Base-by-base conservation (phyloP, 2,329 filamentous ascomycete genomes). In the Stenocarpella maydis region DNA sequence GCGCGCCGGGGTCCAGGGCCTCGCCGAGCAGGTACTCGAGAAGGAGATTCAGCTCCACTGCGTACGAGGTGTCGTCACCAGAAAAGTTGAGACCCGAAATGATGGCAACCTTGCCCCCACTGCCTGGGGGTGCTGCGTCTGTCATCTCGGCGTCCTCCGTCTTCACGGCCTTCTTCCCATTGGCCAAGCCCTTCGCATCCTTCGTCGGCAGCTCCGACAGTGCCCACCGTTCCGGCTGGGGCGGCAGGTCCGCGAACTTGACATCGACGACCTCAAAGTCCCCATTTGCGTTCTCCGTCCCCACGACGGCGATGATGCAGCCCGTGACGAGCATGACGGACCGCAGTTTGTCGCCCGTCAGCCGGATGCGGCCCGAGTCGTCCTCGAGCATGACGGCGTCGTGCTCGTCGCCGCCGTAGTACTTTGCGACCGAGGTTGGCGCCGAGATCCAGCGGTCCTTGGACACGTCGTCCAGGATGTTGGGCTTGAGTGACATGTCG, bases 401-500 rank as follows among this genome's bases (percentile, higher is more conserved):
- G 68, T 83, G 80, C 69, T 82, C 81, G 71, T 89, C 84, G 12
- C 86, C 81, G 43, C 88, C 89, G 73, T 90, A 87, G 81, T 97
- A 98, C 74, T 94, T 96, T 73, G 91, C 86, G 70, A 91, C 87
- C 9, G 90, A 87, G 17, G 92, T 89, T 10, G 95, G 94, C 1
- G 92, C 94, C 0, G 93, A 91, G 70, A 97, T 94, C 91, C 93
- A 98, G 77, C 95, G 92, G 80, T 98, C 95, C 81, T 97, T 97
- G 49, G 93, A 92, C 50, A 99, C 92, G 75, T 99, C 96, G 70
- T 98, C 95, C 41, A 99, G 83, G 78, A 99, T 95, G 77, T 97
- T 97, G 1, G 97, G 96, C 82, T 99, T 99, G 76, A 98, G 81
- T 2, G 92, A 89, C 93, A 99, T 95, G 73, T 98, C 94, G 92